These are phyloP conservation scores for Quercus suber DNA, from an alignment of 306 rosid species.

Conservation along the genomic window DNA sequence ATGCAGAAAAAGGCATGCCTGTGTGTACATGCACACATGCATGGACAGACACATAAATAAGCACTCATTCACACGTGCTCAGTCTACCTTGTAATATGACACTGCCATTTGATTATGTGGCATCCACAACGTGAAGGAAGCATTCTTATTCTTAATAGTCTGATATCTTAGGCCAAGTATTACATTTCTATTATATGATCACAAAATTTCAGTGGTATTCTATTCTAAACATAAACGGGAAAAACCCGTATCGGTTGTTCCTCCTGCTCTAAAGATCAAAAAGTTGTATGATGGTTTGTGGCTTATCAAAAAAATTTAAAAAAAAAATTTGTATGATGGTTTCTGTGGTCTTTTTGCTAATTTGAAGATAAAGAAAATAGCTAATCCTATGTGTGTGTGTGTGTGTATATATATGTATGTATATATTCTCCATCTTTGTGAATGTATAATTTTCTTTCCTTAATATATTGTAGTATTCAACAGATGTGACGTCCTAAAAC, in stretches of 20 bases:
- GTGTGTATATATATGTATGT: background rate
- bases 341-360: background rate
- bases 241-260: background rate
- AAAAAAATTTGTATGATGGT: background rate
- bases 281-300: background rate
- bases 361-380: background rate
- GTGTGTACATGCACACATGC: background rate
- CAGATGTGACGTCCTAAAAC: conserved; percentile 90
- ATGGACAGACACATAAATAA: background rate
- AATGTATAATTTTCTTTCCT: conserved; percentile 40
- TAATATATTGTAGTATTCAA: conserved; percentile 72
- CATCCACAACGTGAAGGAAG: background rate
- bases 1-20: background rate
- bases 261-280: background rate
- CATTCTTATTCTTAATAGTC: background rate
- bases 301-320: too few species aligned
- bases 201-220: background rate
- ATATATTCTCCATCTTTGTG: background rate
- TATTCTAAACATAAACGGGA: background rate
- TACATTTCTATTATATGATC: background rate
- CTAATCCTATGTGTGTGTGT: background rate
- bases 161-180: background rate
- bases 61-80: background rate
- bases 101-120: background rate
- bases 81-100: background rate